phyloP scores from a whole-genome alignment of 768 basidiomycete genomes.

The Suillus subluteus region DNA sequence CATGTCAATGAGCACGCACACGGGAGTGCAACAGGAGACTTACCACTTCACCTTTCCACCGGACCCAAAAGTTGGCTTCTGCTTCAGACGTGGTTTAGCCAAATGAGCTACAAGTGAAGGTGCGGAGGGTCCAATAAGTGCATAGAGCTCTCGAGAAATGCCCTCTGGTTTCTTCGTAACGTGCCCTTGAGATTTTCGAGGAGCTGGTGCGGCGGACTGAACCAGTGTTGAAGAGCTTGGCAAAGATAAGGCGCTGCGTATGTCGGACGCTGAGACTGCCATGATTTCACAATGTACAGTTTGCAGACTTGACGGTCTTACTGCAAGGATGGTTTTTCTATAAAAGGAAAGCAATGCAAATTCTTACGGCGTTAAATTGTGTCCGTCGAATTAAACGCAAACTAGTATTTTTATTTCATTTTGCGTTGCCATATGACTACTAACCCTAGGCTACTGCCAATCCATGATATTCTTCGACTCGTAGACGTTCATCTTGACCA shows the following conservation, averaged over 20 bases:
- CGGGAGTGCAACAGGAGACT: constrained; percentile 14
- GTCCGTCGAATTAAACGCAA: no score
- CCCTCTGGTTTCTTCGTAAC: constrained; percentile 77
- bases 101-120: constrained; percentile 82
- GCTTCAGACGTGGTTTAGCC: constrained; percentile 82
- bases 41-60: constrained; percentile 75
- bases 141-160: constrained; percentile 90
- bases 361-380: neutral
- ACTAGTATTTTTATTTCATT: no score
- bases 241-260: constrained; percentile 82
- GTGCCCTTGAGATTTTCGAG: constrained; percentile 46
- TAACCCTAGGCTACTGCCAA: no score
- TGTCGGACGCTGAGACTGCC: constrained; percentile 76
- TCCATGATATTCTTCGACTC: no score
- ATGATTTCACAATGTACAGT: constrained; percentile 35
- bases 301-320: neutral
- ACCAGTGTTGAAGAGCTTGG: constrained; percentile 44
- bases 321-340: neutral
- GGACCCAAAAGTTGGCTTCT: constrained; percentile 77
- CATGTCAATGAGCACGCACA: neutral
- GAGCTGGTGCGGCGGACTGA: constrained; percentile 48
- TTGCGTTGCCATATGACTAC: no score
- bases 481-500: no score
- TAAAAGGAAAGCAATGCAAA: neutral
- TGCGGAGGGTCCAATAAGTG: constrained; percentile 92